Percentiles rank a stretch among this genome's conserved stretches.
Evolutionary conservation across 805 yeast species (phyloP).

Genomic region (Candida ipomoeae): DNA sequence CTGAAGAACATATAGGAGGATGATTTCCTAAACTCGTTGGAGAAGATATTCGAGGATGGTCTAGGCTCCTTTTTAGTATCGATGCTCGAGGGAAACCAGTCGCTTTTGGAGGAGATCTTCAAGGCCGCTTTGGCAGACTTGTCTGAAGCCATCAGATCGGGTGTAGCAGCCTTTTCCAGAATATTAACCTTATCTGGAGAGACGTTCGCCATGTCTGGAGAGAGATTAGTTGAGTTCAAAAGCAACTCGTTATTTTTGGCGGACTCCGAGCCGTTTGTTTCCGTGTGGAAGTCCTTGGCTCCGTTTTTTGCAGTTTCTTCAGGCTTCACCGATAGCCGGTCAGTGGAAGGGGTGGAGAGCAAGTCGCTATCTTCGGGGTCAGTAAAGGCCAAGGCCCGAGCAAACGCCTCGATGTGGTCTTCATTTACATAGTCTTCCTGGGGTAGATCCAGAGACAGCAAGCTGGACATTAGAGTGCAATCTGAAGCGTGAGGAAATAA

Average conservation of each 20-base stretch:
- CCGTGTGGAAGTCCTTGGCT: too few relatives aligned
- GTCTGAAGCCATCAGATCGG: background rate
- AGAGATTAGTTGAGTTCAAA: background rate
- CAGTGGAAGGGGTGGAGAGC: conserved; percentile 4
- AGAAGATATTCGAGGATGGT: conserved; percentile 13
- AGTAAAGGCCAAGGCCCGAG: conserved; percentile 38
- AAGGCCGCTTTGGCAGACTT: conserved; percentile 12
- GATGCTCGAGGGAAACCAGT: conserved; percentile 25
- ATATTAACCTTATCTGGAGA: too few relatives aligned
- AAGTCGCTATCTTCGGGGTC: conserved; percentile 21
- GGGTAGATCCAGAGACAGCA: background rate
- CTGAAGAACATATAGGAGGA: conserved; percentile 44
- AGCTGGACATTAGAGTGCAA: conserved; percentile 1
- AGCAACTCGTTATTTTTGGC: background rate
- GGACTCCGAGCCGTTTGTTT: background rate
- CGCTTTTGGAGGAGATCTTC: conserved; percentile 22
- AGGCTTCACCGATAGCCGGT: conserved; percentile 6
- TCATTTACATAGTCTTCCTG: conserved; percentile 28
- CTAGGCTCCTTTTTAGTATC: conserved; percentile 5
- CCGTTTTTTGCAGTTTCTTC: background rate
- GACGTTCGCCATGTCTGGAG: background rate
- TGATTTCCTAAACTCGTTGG: conserved; percentile 37
- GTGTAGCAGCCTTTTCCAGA: background rate
- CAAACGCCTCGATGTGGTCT: conserved; percentile 37
- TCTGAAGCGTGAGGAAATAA: background rate